phyloP scores from a whole-genome alignment of 2,329 filamentous ascomycete species.

The Phialophora expanda region DNA sequence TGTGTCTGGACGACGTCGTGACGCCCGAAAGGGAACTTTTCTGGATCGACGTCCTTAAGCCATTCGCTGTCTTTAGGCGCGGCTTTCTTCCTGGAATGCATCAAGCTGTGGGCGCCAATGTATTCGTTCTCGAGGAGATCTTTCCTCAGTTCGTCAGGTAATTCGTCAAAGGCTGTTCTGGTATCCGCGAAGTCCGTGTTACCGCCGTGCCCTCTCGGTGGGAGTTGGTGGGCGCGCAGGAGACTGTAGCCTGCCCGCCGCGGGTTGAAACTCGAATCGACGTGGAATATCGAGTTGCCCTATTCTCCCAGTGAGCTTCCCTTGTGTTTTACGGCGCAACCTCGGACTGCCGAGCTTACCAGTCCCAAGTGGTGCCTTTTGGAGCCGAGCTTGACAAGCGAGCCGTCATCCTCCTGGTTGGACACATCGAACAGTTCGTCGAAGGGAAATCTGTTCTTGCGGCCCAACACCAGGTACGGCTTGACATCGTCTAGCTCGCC shows the following conservation, averaged over 20 bases:
- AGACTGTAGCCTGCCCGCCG: constrained; percentile 60
- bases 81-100: constrained; percentile 57
- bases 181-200: constrained; percentile 62
- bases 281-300: constrained; percentile 61
- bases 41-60: constrained; percentile 54
- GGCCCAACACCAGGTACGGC: constrained; percentile 55
- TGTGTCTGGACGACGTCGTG: constrained; percentile 60
- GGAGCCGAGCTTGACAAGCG: constrained; percentile 50
- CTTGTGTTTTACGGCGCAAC: background rate
- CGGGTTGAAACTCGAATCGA: constrained; percentile 62
- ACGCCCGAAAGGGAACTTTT: constrained; percentile 47
- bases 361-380: constrained; percentile 51
- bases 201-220: constrained; percentile 55
- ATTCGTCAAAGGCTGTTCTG: constrained; percentile 57
- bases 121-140: constrained; percentile 50
- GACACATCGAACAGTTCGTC: constrained; percentile 63
- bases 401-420: constrained; percentile 59
- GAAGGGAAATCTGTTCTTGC: constrained; percentile 55
- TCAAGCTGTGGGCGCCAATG: constrained; percentile 58
- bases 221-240: constrained; percentile 57
- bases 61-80: constrained; percentile 54
- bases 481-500: constrained; percentile 63
- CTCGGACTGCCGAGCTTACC: constrained; percentile 41
- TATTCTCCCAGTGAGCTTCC: constrained; percentile 20
- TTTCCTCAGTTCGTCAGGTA: constrained; percentile 46